Evolutionary conservation across 306 rosid species (phyloP).

Genomic region (Erythrophleum fordii): DNA sequence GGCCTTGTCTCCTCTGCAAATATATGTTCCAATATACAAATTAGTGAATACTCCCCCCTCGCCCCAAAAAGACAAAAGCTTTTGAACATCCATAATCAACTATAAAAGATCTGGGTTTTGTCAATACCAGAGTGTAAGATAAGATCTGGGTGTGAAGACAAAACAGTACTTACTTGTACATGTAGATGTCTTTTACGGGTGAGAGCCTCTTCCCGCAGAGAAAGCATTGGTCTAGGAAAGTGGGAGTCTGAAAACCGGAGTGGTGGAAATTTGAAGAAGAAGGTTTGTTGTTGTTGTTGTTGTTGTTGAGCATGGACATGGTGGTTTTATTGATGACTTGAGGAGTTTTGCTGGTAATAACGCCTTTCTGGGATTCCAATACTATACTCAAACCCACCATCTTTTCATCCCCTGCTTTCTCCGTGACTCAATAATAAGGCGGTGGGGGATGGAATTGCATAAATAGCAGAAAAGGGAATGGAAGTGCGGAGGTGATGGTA

Average conservation of each 20-base stretch:
- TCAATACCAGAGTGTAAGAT: neutral
- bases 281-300: constrained; percentile 29
- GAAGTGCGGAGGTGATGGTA: constrained; percentile 24
- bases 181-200: constrained; percentile 87
- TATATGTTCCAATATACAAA: neutral
- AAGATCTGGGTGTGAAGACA: constrained; percentile 24
- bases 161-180: constrained; percentile 74
- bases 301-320: constrained; percentile 44
- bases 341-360: constrained; percentile 33
- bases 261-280: constrained; percentile 11
- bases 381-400: constrained; percentile 85
- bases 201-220: constrained; percentile 68
- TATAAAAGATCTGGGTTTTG: neutral
- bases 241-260: constrained; percentile 32
- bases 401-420: constrained; percentile 40
- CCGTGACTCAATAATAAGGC: no score
- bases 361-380: constrained; percentile 61
- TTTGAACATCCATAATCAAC: neutral
- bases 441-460: constrained; percentile 6
- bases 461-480: constrained; percentile 19
- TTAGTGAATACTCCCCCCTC: neutral
- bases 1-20: constrained; percentile 80
- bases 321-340: constrained; percentile 72
- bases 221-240: constrained; percentile 77
- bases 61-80: neutral